phyloP scores from a whole-genome alignment of 169 alveolate genomes.

The Eimeria necatrix region DNA sequence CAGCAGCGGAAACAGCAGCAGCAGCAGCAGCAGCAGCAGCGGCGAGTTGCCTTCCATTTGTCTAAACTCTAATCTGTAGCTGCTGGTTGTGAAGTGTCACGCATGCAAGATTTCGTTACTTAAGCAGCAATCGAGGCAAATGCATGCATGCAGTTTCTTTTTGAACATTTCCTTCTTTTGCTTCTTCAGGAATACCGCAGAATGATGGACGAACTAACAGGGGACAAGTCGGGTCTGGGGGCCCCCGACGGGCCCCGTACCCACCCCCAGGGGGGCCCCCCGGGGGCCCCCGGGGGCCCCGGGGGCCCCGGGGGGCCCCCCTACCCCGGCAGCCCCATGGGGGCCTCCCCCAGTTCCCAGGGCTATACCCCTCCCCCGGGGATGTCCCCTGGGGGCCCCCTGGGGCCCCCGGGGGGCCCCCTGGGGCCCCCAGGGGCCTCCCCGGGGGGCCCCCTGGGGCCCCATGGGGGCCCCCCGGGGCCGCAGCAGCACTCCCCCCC shows the following conservation, averaged over 20 bases:
- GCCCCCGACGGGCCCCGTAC: slow-evolving; percentile 28
- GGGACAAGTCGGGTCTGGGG: slow-evolving; percentile 32
- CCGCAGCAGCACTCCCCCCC: neutral
- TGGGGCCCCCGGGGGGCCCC: neutral
- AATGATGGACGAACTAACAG: slow-evolving; percentile 80
- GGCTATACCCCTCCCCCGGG: neutral
- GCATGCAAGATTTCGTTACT: neutral
- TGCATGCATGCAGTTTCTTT: neutral
- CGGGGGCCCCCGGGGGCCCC: neutral
- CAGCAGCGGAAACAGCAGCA: no score
- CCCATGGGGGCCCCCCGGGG: neutral
- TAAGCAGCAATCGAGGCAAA: no score
- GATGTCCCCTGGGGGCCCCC: no score
- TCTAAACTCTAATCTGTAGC: no score
- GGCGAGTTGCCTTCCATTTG: neutral
- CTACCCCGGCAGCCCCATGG: neutral
- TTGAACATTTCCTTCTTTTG: neutral
- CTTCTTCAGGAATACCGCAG: slow-evolving; percentile 69
- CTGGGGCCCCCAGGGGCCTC: neutral
- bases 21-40: no score
- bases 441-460: neutral
- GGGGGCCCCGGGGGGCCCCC: slow-evolving; percentile 44
- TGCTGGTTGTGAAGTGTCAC: neutral
- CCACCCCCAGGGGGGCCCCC: neutral
- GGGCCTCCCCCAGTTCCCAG: slow-evolving; percentile 21